Base-by-base conservation (phyloP, 768 basidiomycete species). In the Clathrus columnatus region DNA sequence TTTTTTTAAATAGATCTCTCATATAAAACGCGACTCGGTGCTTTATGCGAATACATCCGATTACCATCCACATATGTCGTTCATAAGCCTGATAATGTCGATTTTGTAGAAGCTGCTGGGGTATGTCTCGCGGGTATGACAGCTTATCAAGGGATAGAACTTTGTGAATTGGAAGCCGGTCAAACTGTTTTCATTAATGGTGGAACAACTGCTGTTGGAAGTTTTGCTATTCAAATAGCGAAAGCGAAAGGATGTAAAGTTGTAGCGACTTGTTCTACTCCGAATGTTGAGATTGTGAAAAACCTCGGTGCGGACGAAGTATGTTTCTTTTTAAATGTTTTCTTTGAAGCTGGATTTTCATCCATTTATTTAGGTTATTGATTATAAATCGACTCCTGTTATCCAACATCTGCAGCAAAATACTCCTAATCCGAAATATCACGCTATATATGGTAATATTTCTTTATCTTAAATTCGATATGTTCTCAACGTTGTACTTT, bases 171-270 rank as follows among this genome's bases (percentile, higher is more conserved):
- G n/a, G 76, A 85, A 63, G 61, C 70, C 21, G 81, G 78, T 1
- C 81, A 83, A 61, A 73, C 74, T 1, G 69, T 90, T 3, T 77
- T 89, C 60, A 70, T 91, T 62, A 83, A 85, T 54, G 86, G 86
- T 0, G 87, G 84, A 4, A 83, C 81, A 50, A 79, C 83, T 1
- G 69, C 80, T 11, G 83, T 87, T 1, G 87, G 87, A 4, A 69
- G 74, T n/a, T 77, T 77, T 60, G 86, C 84, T 0, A 83, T 89
- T 48, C 85, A 88, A 64, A 64, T 88, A 8, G 84, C 86, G 7
- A 89, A 87, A 63, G 74, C 78, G 0, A 72, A 71, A 58, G 83
- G 83, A 3, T 79, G 79, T 53, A 69, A 59, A 3, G 84, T 88
- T 4, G 70, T 77, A 1, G 78, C 79, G 0, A 79, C 75, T 27